A percentile compares a stretch with the other conserved stretches of the same genome.
phyloP scores from a whole-genome alignment of 1,284 basidiomycete species.

The Ceratobasidium sp. region DNA sequence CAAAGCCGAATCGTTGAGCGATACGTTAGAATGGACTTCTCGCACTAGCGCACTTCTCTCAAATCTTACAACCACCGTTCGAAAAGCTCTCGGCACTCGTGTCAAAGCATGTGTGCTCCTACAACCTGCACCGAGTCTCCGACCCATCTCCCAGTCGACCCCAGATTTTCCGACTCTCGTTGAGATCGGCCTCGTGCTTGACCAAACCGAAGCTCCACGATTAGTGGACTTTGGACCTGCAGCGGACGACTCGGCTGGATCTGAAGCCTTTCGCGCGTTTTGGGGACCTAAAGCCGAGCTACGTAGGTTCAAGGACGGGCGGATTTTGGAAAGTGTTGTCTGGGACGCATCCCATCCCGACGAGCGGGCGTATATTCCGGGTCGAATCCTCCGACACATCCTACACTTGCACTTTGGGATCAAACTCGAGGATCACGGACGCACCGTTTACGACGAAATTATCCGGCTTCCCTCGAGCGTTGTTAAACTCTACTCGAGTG shows the following conservation, averaged over 20 bases:
- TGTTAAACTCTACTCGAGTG: slow-evolving; percentile 28
- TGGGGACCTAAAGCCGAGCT: slow-evolving; percentile 95
- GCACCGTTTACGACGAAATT: slow-evolving; percentile 65
- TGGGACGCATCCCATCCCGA: slow-evolving; percentile 81
- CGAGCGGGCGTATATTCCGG: slow-evolving; percentile 80
- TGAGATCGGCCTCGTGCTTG: slow-evolving; percentile 76
- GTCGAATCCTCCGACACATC: slow-evolving; percentile 75
- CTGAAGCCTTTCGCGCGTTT: slow-evolving; percentile 74
- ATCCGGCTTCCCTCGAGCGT: slow-evolving; percentile 62
- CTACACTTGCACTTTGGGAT: slow-evolving; percentile 79
- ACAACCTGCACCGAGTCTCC: slow-evolving; percentile 33
- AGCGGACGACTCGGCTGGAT: slow-evolving; percentile 56
- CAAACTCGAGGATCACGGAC: slow-evolving; percentile 54
- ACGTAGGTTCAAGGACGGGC: slow-evolving; percentile 96
- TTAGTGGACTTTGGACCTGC: slow-evolving; percentile 90
- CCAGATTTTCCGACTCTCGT: slow-evolving; percentile 50
- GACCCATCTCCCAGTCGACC: slow-evolving; percentile 18
- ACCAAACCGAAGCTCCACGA: slow-evolving; percentile 73
- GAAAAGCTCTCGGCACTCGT: slow-evolving; percentile 73
- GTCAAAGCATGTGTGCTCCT: slow-evolving; percentile 65
- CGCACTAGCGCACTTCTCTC: slow-evolving; percentile 62
- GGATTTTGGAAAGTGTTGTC: slow-evolving; percentile 91
- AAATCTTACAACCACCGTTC: slow-evolving; percentile 60
- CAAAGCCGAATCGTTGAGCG: slow-evolving; percentile 54
- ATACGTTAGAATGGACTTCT: slow-evolving; percentile 67